Conservation (phyloP, 73 alveolate genomes). For the Uronychia binucleata region DNA sequence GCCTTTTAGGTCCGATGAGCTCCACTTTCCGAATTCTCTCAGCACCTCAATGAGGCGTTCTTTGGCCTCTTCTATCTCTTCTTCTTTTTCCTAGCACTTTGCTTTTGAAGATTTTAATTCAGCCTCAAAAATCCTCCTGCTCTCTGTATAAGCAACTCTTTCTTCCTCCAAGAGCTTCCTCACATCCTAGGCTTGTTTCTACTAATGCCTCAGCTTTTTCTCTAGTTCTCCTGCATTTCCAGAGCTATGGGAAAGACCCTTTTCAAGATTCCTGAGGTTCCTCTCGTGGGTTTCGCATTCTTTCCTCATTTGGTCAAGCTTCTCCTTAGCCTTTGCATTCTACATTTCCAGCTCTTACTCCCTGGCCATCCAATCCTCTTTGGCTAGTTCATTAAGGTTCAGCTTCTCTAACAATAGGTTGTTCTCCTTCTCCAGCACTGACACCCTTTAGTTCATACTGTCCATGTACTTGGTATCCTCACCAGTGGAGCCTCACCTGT, state of each 20-base stretch:
- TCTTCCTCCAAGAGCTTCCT: background rate
- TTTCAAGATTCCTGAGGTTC: background rate
- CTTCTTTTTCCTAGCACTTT: background rate
- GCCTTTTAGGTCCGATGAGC: no score
- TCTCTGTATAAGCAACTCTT: background rate
- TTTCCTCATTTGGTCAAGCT: background rate
- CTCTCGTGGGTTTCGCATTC: background rate
- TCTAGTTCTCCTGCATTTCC: background rate
- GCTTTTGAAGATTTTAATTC: background rate
- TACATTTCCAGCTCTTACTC: background rate
- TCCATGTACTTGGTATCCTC: background rate
- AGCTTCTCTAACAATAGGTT: background rate
- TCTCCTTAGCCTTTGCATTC: background rate
- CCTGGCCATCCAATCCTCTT: background rate
- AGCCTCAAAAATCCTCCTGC: background rate
- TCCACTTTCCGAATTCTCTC: background rate
- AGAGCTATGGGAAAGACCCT: background rate
- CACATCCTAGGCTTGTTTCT: background rate
- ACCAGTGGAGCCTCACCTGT: background rate
- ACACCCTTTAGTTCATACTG: background rate
- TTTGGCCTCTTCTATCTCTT: background rate
- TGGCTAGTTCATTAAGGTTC: background rate
- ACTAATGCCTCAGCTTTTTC: background rate
- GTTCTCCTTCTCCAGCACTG: background rate
- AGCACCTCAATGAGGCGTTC: background rate